phyloP scores from a whole-genome alignment of 1,139 yeast genomes.

The Hyphopichia wangnamkhiaoensis region DNA sequence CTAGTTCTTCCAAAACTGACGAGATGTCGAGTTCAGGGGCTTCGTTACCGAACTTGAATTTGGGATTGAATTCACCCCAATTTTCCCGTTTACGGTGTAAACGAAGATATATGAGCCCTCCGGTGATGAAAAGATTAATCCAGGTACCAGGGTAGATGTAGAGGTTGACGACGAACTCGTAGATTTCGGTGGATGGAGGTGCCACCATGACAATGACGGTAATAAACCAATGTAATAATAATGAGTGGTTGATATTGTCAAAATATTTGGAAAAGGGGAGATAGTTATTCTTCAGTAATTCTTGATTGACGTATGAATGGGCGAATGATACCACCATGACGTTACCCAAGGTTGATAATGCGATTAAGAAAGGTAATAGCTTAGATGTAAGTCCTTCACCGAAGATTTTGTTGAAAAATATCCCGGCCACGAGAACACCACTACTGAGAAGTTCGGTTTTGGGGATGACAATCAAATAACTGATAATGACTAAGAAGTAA shows the following conservation, averaged over 20 bases:
- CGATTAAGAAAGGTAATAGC: constrained; percentile 71
- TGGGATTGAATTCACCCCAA: constrained; percentile 31
- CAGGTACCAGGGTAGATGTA: constrained; percentile 56
- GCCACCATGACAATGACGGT: constrained; percentile 44
- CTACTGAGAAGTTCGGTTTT: constrained; percentile 57
- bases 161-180: constrained; percentile 50
- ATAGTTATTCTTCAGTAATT: constrained; percentile 70
- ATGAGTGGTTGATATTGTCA: constrained; percentile 50
- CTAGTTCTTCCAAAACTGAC: constrained; percentile 8
- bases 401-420: constrained; percentile 72
- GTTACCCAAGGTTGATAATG: constrained; percentile 74
- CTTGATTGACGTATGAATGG: constrained; percentile 76
- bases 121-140: constrained; percentile 44
- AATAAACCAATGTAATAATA: constrained; percentile 48
- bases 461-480: constrained; percentile 79
- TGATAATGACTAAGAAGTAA: constrained; percentile 68
- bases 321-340: constrained; percentile 78
- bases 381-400: constrained; percentile 62
- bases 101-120: constrained; percentile 44
- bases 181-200: constrained; percentile 51
- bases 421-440: constrained; percentile 73
- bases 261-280: constrained; percentile 65
- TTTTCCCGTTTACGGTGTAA: constrained; percentile 26
- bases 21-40: not conserved
- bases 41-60: not conserved